Evolutionary conservation across 2,329 filamentous ascomycete species (phyloP), one percentile per base, ranked within the genome.

Genomic region (Colletotrichum paranaense): DNA sequence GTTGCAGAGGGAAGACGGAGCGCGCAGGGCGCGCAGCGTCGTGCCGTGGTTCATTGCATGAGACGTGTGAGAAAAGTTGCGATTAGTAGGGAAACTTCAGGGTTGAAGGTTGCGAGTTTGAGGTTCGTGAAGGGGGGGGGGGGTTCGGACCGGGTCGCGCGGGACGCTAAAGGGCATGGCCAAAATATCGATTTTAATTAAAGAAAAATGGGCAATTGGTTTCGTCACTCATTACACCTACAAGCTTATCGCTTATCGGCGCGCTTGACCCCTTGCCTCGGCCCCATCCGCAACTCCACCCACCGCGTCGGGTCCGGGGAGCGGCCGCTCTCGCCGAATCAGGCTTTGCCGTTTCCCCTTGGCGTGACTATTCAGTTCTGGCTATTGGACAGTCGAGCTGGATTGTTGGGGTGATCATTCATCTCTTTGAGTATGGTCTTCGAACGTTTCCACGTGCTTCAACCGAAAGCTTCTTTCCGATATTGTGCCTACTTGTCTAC

Each of bases 31-130:
- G 71, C 75, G 71, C 65, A 76, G 35, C 28, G 75, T 72, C 30
- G 67, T 70, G 14, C 74, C 53, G 55, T 68, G 63, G 26, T 67
- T 76, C 75, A 76, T 76, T 53, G 75, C 75, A 76, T 76, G 30
- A 56, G 38, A 55, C 16, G 64, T 58, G 28, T 52, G 26, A 24
- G 52, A 35, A 28, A 26, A 42, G 32, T 28, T 55, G 64, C 42
- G 63, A 62, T 24, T 32, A 30, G 9, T n/a, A 26, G 11, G 58
- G 49, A 24, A 16, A n/a, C 16, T 42, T 11, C 46, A 28, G 57
- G 22, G 22, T 24, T 30, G 24, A 22, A n/a, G 42, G 19, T 14
- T 62, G 42, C 38, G 42, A 38, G 16, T 57, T 52, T 38, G 22
- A 26, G 57, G 42, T 42, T 46, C 30, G 53, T 63, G 52, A 19